These are phyloP conservation scores for Trichoderma aggressivum DNA, from an alignment of 2,329 filamentous ascomycete genomes.

Conservation along the genomic window DNA sequence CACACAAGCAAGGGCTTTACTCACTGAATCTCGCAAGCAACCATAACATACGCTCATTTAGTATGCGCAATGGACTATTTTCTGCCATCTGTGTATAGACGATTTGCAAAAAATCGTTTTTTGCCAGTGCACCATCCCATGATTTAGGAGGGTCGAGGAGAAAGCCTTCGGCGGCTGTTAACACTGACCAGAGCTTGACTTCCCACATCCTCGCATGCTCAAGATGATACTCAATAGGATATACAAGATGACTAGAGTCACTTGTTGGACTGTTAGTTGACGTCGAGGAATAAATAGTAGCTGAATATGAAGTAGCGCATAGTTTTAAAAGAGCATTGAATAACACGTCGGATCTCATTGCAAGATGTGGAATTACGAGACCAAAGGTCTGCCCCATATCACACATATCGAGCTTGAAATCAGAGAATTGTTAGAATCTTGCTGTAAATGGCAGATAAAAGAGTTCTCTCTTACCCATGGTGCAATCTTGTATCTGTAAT, in stretches of 20 bases:
- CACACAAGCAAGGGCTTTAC: neutral
- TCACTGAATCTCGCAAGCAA: neutral
- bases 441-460: neutral
- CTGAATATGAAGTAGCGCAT: neutral
- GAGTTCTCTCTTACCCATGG: neutral
- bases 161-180: neutral
- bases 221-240: neutral
- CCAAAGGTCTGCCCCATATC: neutral
- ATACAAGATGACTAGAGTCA: neutral
- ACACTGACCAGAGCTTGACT: neutral
- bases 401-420: neutral
- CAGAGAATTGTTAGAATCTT: neutral
- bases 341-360: neutral
- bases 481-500: constrained; percentile 9
- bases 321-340: neutral
- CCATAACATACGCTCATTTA: neutral
- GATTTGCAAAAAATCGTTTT: neutral
- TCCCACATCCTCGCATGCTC: neutral
- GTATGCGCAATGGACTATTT: neutral
- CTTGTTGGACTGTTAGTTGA: neutral
- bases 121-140: neutral
- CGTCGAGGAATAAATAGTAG: no score
- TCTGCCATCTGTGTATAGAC: neutral
- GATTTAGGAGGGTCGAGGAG: neutral
- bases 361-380: neutral